These are phyloP conservation scores for Pseudogymnoascus sp. DNA, from an alignment of 2,329 filamentous ascomycete species.

Conservation along the genomic window DNA sequence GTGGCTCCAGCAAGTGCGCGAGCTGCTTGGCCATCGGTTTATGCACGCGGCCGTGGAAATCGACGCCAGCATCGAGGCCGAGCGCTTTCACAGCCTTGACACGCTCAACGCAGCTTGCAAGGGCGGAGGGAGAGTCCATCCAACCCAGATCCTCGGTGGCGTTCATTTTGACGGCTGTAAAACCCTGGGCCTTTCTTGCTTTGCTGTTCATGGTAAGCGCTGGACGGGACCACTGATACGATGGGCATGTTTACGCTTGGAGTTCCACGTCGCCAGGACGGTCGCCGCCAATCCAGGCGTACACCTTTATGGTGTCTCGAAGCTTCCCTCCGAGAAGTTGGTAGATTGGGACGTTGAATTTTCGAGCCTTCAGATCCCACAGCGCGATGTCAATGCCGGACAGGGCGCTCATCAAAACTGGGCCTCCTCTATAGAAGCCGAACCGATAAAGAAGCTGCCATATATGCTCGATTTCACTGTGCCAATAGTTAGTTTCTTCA, in stretches of 20 bases:
- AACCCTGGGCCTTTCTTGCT: conserved; percentile 51
- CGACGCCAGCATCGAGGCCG: conserved; percentile 64
- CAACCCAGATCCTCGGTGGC: conserved; percentile 67
- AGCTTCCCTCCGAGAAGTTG: conserved; percentile 69
- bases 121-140: conserved; percentile 60
- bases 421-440: conserved; percentile 69
- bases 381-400: conserved; percentile 72
- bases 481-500: background rate
- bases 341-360: conserved; percentile 59
- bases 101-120: conserved; percentile 57
- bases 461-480: conserved; percentile 68
- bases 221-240: background rate
- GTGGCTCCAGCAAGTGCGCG: conserved; percentile 56
- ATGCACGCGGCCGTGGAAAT: conserved; percentile 71
- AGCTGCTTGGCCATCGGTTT: conserved; percentile 77
- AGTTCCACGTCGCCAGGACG: conserved; percentile 56
- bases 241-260: conserved; percentile 42
- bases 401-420: conserved; percentile 72
- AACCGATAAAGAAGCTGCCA: conserved; percentile 67
- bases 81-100: conserved; percentile 60
- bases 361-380: conserved; percentile 66
- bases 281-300: conserved; percentile 73
- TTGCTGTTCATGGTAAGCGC: conserved; percentile 33
- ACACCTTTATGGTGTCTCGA: conserved; percentile 60
- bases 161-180: conserved; percentile 69